phyloP scores from a whole-genome alignment of 2,329 filamentous ascomycete species.

The Hirsutella minnesotensis region DNA sequence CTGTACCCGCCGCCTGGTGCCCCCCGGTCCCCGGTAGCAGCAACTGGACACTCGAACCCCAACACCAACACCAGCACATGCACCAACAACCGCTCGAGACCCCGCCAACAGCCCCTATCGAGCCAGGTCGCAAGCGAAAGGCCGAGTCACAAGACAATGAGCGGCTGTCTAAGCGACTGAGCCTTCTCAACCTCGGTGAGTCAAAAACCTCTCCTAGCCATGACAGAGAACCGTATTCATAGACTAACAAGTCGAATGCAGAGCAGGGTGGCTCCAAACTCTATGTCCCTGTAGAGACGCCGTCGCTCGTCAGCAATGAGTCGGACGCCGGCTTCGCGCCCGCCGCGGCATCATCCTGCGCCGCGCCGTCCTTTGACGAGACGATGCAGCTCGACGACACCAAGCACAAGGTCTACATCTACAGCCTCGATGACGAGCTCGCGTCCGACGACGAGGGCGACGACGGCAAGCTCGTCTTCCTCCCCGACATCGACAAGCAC shows the following conservation, averaged over 20 bases:
- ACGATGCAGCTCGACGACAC: conserved; percentile 80
- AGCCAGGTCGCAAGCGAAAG: conserved; percentile 41
- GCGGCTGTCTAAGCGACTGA: conserved; percentile 74
- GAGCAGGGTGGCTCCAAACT: conserved; percentile 52
- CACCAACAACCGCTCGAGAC: too few species aligned
- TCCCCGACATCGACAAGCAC: conserved; percentile 77
- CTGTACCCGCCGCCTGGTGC: background rate
- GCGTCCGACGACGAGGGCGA: conserved; percentile 35
- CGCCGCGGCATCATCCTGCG: background rate
- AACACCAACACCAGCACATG: conserved; percentile 9
- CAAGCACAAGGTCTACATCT: conserved; percentile 79
- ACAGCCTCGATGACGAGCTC: conserved; percentile 81
- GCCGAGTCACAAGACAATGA: conserved; percentile 50
- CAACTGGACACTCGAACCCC: background rate
- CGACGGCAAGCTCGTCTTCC: conserved; percentile 58
- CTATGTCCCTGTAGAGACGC: conserved; percentile 51
- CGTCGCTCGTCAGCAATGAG: conserved; percentile 10
- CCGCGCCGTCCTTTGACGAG: conserved; percentile 13
- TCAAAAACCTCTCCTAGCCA: background rate
- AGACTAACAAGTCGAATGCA: conserved; percentile 18
- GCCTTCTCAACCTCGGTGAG: conserved; percentile 70
- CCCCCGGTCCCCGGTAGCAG: background rate
- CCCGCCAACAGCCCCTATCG: too few species aligned
- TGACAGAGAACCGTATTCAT: too few species aligned
- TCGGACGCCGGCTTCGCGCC: background rate